Evolutionary conservation across 768 basidiomycete species (phyloP), one percentile per base, ranked within the genome.

Genomic region (Tulasnella sp.): DNA sequence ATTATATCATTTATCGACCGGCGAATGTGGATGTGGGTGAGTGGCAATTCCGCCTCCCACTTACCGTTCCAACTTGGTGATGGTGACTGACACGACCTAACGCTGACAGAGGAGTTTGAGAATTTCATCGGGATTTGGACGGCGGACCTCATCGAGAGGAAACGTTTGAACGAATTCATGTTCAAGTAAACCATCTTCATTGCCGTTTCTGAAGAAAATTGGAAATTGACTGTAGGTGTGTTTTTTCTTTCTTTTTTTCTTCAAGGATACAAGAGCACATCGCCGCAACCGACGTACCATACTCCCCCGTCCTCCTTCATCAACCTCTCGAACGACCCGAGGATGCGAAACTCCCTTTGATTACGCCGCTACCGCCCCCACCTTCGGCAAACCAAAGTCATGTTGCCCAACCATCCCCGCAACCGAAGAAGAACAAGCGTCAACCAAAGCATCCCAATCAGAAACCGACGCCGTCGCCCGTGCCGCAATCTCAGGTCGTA

Each of bases 91-190:
- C n/a, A n/a, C n/a, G n/a, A n/a, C n/a, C n/a, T n/a, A n/a, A n/a
- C n/a, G n/a, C n/a, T 27, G 43, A 11, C 32, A 59, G 58, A 59
- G 15, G 30, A 51, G 13, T 59, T 29, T 19, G 64, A 63, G 30
- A 49, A 61, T 49, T 84, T 80, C 1, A 77, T 87, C 60, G 85
- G 86, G 15, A 71, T 90, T 9, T 91, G 88, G 88, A 85, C 83
- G 70, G 80, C 82, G 66, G 76, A 81, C 7, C 80, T 80, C 5
- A 82, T 83, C 49, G 78, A 81, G 19, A 77, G 86, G 42, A 86
- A 88, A 68, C 79, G 83, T 23, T 76, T 90, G 72, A 78, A 79
- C 51, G 80, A 85, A 59, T 84, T 86, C 48, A 78, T 88, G 73
- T 72, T 77, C 67, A 78, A 85, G 85, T 84, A 63, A 51, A 76